A percentile compares a stretch with the other conserved stretches of the same genome.
Evolutionary conservation across 208 protist species (phyloP).

Genomic region (Leishmania lainsoni): DNA sequence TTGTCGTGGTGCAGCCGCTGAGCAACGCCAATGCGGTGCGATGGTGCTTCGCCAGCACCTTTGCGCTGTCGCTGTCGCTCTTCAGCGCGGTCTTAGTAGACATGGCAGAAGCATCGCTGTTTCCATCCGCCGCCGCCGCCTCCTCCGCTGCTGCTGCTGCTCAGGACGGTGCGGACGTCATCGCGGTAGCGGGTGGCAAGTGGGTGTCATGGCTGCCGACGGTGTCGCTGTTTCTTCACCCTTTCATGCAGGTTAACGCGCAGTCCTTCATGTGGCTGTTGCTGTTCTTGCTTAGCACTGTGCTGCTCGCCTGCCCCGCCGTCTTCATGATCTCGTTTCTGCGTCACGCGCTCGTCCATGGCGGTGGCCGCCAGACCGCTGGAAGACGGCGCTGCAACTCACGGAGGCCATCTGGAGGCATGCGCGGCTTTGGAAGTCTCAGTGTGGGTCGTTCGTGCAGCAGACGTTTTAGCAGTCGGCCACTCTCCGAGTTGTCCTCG

Average conservation of each 20-base stretch:
- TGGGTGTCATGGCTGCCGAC: background rate
- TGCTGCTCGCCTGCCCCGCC: conserved; percentile 21
- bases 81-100: conserved; percentile 31
- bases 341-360: background rate
- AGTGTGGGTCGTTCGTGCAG: background rate
- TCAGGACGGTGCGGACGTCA: background rate
- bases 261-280: conserved; percentile 22
- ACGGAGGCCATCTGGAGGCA: background rate
- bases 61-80: conserved; percentile 29
- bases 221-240: background rate
- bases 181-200: background rate
- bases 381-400: background rate
- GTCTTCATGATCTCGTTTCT: conserved; percentile 6
- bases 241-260: conserved; percentile 6
- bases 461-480: background rate
- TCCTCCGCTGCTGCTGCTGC: background rate
- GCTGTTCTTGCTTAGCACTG: conserved; percentile 18
- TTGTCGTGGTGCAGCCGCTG: conserved; percentile 29
- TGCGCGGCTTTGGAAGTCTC: background rate
- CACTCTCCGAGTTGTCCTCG: background rate
- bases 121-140: background rate
- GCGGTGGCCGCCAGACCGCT: background rate
- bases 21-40: conserved; percentile 18
- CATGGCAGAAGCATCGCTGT: conserved; percentile 22
- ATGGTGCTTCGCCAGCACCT: conserved; percentile 34